A percentile compares a stretch with the other conserved stretches of the same genome.
phyloP scores from a whole-genome alignment of 345 rosid species.

The Sonneratia caseolaris region DNA sequence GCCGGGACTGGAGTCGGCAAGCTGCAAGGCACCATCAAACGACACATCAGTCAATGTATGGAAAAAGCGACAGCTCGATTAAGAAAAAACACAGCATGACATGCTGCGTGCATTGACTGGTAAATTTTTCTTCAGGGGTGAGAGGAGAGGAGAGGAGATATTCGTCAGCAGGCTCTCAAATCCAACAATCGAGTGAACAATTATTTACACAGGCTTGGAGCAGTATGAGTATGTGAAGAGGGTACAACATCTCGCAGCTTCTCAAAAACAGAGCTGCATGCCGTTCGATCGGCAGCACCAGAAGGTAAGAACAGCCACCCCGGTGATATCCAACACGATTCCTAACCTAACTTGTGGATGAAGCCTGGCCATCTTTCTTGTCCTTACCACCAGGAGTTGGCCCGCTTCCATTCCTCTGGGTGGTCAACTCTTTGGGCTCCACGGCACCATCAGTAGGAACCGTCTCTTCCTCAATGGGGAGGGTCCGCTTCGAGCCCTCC shows the following conservation, averaged over 20 bases:
- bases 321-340: no score
- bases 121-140: no score
- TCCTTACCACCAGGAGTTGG: conserved; percentile 19
- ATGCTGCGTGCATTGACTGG: background rate
- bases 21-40: conserved; percentile 8
- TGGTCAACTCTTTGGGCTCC: conserved; percentile 51
- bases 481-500: conserved; percentile 79
- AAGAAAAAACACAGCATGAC: background rate
- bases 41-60: no score
- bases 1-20: conserved; percentile 66
- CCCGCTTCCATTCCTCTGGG: conserved; percentile 27
- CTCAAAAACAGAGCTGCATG: conserved; percentile 36
- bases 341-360: conserved; percentile 19
- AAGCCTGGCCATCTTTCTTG: conserved; percentile 33
- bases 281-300: conserved; percentile 9
- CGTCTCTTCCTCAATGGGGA: conserved; percentile 68
- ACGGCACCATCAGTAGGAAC: conserved; percentile 18
- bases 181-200: background rate
- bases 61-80: background rate
- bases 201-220: conserved; percentile 18
- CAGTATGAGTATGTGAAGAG: background rate
- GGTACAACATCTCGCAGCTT: conserved; percentile 21
- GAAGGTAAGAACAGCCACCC: background rate
- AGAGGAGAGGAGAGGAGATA: background rate
- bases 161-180: background rate